Evolutionary conservation across 176 grass and related monocot species (phyloP).

Genomic region (Oryza glaberrima): DNA sequence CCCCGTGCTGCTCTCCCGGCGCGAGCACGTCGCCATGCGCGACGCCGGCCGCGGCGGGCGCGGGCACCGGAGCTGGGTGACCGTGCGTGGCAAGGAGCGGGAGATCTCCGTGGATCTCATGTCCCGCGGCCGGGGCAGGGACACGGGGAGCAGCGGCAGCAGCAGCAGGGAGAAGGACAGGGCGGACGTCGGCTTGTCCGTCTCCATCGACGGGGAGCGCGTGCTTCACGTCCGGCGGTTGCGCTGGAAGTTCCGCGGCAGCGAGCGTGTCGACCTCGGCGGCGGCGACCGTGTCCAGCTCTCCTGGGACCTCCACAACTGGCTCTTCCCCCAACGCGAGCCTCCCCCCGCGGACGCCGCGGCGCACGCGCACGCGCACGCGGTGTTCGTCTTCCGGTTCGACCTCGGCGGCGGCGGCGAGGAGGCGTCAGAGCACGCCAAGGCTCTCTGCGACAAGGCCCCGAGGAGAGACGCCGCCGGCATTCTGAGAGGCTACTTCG

Average conservation of each 20-base stretch:
- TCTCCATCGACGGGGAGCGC: conserved; percentile 64
- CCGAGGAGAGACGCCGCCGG: conserved; percentile 32
- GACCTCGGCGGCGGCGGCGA: conserved; percentile 38
- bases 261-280: conserved; percentile 61
- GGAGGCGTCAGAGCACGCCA: conserved; percentile 16
- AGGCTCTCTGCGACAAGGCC: conserved; percentile 46
- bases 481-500: conserved; percentile 39
- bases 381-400: conserved; percentile 82
- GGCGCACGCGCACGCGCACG: conserved; percentile 43
- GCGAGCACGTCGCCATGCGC: conserved; percentile 65
- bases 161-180: conserved; percentile 35
- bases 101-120: conserved; percentile 78
- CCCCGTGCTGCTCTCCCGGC: conserved; percentile 50
- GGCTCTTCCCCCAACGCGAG: conserved; percentile 61
- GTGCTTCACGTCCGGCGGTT: conserved; percentile 69
- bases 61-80: conserved; percentile 57
- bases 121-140: conserved; percentile 28
- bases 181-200: conserved; percentile 60
- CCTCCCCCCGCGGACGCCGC: conserved; percentile 14
- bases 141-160: background rate
- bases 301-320: conserved; percentile 90
- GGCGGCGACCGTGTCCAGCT: conserved; percentile 55
- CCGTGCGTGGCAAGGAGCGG: conserved; percentile 63
- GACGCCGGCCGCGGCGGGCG: conserved; percentile 15
- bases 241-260: conserved; percentile 93